Evolutionary conservation across 208 protist species (phyloP), one percentile per base, ranked within the genome.

Genomic region (Leishmania tropica): DNA sequence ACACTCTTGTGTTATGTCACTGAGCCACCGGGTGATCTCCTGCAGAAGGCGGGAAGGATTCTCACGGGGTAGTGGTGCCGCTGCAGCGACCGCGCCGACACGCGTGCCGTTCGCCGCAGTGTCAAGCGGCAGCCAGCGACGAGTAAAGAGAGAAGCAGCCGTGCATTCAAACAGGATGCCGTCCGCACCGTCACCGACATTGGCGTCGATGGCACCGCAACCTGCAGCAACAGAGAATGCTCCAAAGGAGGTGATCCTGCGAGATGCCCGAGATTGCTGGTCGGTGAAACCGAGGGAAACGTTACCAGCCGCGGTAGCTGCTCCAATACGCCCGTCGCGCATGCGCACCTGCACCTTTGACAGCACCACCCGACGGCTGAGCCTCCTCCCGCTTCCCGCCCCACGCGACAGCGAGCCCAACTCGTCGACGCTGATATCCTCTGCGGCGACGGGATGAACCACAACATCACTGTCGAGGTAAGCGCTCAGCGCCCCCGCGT

Each of bases 401-500:
- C 68, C 83, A 73, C 51, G 56, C 60, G 70, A 51, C 40, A n/a
- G 24, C 31, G 28, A 45, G 77, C 28, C 80, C 79, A 35, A 79
- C 2, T n/a, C 31, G 13, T 74, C 70, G 42, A 11, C 42, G 0
- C 45, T 28, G 10, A 72, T 72, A 60, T 62, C 73, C 42, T 60
- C 72, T 31, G 1, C 73, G 40, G 37, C 11, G 40, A 87, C 79
- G 8, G 85, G 81, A 15, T 81, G 42, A 10, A 89, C 64, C 37
- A 81, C 21, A 10, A 88, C 62, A 37, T 89, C 84, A 6, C 71
- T 72, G 17, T 60, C 82, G 64, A 88, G 80, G 70, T 79, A 83
- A 40, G 79, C 80, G 15, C 85, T 78, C 56, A 93, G 37, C 53
- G 90, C 90, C 15, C 85, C 90, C n/a, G 81, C 86, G 48, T 84